Percentiles rank a stretch among this genome's conserved stretches.
Conservation (phyloP, 208 protist genomes). For the Acanthamoeba rhysodes region DNA sequence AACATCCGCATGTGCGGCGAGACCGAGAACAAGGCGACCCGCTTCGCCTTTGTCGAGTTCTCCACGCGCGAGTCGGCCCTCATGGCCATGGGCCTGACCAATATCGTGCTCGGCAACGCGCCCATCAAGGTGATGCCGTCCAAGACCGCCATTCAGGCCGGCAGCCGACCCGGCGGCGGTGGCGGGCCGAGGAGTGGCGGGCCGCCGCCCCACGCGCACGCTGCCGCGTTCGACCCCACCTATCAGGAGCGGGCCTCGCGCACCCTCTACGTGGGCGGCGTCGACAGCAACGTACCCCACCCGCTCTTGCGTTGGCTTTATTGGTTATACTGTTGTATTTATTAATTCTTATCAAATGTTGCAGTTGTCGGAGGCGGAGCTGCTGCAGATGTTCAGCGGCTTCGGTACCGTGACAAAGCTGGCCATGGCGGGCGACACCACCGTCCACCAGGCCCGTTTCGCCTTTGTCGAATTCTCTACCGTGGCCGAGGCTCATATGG, state of each 20-base stretch:
- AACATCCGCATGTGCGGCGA: slow-evolving; percentile 59
- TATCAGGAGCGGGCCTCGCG: slow-evolving; percentile 50
- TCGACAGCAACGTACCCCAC: slow-evolving; percentile 17
- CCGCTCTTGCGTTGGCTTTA: not conserved
- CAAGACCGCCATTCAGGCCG: slow-evolving; percentile 40
- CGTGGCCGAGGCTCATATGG: not conserved
- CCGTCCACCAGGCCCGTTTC: slow-evolving; percentile 27
- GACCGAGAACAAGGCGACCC: not conserved
- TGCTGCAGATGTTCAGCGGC: not conserved
- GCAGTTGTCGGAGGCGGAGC: not conserved
- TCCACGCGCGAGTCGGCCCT: slow-evolving; percentile 35
- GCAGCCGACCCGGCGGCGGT: not conserved
- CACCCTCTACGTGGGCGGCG: slow-evolving; percentile 56
- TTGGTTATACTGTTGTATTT: not conserved
- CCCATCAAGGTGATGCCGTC: slow-evolving; percentile 66
- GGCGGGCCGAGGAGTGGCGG: too few relatives aligned
- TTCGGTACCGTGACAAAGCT: slow-evolving; percentile 62
- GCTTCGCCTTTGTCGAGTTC: slow-evolving; percentile 74
- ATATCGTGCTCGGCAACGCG: slow-evolving; percentile 24
- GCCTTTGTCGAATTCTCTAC: slow-evolving; percentile 68
- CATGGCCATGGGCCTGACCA: slow-evolving; percentile 40
- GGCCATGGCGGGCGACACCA: slow-evolving; percentile 53
- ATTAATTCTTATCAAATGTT: not conserved
- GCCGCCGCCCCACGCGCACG: not conserved
- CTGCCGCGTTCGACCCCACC: slow-evolving; percentile 1